These are phyloP conservation scores for Boeremia exigua DNA, from an alignment of 2,329 filamentous ascomycete species.

Conservation along the genomic window DNA sequence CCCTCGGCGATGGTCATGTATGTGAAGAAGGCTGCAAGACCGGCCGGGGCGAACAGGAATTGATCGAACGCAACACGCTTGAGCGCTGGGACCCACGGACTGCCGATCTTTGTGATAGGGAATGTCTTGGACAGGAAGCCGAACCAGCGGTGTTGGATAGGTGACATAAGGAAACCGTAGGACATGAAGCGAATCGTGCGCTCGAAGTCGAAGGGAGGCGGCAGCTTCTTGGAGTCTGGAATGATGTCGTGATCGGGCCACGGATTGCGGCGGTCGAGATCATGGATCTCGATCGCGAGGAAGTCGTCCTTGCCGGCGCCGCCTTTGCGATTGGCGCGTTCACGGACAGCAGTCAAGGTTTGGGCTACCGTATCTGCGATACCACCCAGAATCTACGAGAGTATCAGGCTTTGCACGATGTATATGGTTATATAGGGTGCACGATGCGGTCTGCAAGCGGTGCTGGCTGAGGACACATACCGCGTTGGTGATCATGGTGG, in stretches of 20 bases:
- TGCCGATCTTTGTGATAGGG: constrained; percentile 75
- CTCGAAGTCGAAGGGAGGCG: constrained; percentile 94
- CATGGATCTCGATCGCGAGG: constrained; percentile 85
- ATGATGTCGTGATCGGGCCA: constrained; percentile 70
- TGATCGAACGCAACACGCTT: constrained; percentile 94
- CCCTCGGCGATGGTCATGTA: constrained; percentile 97
- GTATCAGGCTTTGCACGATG: constrained; percentile 15
- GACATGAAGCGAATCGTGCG: constrained; percentile 94
- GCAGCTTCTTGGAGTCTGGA: constrained; percentile 64
- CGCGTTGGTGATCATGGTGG: constrained; percentile 98
- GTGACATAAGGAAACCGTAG: constrained; percentile 96
- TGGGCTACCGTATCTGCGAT: constrained; percentile 97
- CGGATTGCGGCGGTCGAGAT: constrained; percentile 81
- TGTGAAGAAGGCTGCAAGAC: constrained; percentile 87
- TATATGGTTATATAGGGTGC: neutral
- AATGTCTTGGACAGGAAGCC: constrained; percentile 81
- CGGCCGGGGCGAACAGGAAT: constrained; percentile 88
- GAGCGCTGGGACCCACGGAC: constrained; percentile 76
- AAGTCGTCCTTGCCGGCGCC: constrained; percentile 70
- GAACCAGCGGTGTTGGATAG: constrained; percentile 96
- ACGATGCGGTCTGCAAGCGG: neutral
- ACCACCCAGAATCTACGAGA: constrained; percentile 72
- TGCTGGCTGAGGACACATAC: constrained; percentile 56
- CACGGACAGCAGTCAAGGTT: constrained; percentile 81
- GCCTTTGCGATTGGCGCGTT: constrained; percentile 69